These are phyloP conservation scores for Colletotrichum sp. DNA, from an alignment of 2,329 filamentous ascomycete species.

Conservation along the genomic window DNA sequence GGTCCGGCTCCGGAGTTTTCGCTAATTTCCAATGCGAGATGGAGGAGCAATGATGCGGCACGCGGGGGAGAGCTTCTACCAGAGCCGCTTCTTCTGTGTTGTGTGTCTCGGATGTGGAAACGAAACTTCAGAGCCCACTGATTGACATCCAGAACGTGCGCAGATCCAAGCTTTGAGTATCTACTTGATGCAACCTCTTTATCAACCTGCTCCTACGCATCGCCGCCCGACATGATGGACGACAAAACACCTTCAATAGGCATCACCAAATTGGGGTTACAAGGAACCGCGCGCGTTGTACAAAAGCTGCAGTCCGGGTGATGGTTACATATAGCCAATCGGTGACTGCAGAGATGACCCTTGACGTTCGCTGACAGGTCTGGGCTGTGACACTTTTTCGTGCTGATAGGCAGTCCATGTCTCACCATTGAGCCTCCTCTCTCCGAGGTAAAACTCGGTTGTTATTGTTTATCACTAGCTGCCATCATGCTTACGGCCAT, in stretches of 20 bases:
- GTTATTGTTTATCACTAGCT: not conserved
- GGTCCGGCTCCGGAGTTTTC: not conserved
- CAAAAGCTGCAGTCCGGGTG: not conserved
- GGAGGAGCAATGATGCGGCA: not conserved
- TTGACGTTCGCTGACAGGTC: not conserved
- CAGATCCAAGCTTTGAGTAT: not conserved
- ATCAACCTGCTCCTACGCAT: not conserved
- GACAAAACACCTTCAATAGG: not conserved
- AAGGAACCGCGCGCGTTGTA: not conserved
- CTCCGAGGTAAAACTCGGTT: constrained; percentile 5
- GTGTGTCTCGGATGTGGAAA: not conserved
- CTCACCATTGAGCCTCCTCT: not conserved
- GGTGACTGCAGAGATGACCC: not conserved
- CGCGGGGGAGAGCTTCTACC: not conserved
- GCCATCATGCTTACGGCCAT: not conserved
- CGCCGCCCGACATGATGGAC: not conserved
- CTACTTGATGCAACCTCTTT: not conserved
- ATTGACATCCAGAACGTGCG: not conserved
- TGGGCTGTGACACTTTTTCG: not conserved
- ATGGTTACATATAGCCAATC: not conserved
- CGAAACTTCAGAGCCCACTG: not conserved
- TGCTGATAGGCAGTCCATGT: not conserved
- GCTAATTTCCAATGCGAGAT: not conserved
- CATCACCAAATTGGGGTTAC: not conserved
- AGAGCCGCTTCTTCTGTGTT: not conserved